Evolutionary conservation across 305 asterid species (phyloP).

Genomic region (Plantago rigida): DNA sequence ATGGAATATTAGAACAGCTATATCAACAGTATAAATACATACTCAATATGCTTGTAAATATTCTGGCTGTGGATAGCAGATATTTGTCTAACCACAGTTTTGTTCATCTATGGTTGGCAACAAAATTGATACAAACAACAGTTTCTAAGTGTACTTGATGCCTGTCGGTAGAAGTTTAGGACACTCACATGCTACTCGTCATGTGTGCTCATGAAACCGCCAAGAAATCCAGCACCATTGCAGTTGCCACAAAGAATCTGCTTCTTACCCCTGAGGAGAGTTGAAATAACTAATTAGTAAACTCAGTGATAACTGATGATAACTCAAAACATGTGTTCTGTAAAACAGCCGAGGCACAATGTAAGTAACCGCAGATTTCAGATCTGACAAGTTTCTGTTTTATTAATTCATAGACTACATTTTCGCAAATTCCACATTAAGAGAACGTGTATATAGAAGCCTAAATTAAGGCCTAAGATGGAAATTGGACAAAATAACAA

Average conservation of each 20-base stretch:
- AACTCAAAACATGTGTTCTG: conserved; percentile 1
- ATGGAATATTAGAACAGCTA: neutral
- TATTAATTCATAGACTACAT: no score
- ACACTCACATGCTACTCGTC: conserved; percentile 35
- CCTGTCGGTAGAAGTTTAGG: neutral
- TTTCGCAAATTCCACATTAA: neutral
- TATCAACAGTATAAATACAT: no score
- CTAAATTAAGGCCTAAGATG: neutral
- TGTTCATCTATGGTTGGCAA: conserved; percentile 1
- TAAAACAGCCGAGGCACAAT: neutral
- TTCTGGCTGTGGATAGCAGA: no score
- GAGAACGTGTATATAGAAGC: neutral
- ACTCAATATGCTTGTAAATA: no score
- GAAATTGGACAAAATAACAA: neutral
- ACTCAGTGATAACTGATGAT: neutral
- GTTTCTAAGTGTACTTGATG: conserved; percentile 1
- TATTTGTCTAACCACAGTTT: neutral
- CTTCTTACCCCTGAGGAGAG: conserved; percentile 58
- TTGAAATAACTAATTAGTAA: neutral
- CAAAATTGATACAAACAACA: conserved; percentile 23
- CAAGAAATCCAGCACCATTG: conserved; percentile 86
- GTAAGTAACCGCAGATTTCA: neutral
- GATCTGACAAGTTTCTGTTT: neutral
- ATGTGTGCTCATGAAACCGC: conserved; percentile 70
- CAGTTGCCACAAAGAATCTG: conserved; percentile 76